Base-by-base conservation (phyloP, 257 asterid genomes). In the Solanum pinnatisectum region DNA sequence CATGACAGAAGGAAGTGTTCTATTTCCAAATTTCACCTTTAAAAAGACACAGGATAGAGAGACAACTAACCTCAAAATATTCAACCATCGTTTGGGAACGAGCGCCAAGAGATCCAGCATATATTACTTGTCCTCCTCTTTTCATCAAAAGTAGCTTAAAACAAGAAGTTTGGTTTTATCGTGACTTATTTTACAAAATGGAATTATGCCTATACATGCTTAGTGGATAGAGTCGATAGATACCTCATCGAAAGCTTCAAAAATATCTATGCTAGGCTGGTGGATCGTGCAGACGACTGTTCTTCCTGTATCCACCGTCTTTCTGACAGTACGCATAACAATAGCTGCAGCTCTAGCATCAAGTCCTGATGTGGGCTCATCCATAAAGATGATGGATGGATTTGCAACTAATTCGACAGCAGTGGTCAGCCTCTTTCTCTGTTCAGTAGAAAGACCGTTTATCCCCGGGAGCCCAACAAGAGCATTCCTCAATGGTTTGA, bases 301-400 rank as follows among this genome's bases (percentile, higher is more conserved):
- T 60, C 98, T 89, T 14, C 98, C 98, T 12, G 97, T 95, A 81
- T 95, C 98, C 82, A 95, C 98, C 1, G 98, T 95, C 86, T 95
- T 95, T 87, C 98, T 93, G 23, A 95, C 98, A 5, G 98, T 92
- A 27, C 98, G 94, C 98, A 95, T 94, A 49, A 95, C 98, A 73
- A 94, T 94, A 14, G 98, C 98, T 88, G 98, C 98, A 71, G 98
- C 98, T 92, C 98, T 91, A 14, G 98, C 98, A 90, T 95, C 98
- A 40, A 95, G 98, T 20, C 98, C 98, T 18, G 98, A 95, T 1
- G 98, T 95, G 2, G 98, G 98, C 90, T 95, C 98, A 49, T 95
- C 98, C 98, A 95, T 95, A 46, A 95, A 95, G 88, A 95, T 95
- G 81, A 95, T 92, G 56, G 98, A 95, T 14, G 98, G 98, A 91